These are phyloP conservation scores for Fraxinus excelsior DNA, from an alignment of 257 asterid genomes.

Conservation along the genomic window DNA sequence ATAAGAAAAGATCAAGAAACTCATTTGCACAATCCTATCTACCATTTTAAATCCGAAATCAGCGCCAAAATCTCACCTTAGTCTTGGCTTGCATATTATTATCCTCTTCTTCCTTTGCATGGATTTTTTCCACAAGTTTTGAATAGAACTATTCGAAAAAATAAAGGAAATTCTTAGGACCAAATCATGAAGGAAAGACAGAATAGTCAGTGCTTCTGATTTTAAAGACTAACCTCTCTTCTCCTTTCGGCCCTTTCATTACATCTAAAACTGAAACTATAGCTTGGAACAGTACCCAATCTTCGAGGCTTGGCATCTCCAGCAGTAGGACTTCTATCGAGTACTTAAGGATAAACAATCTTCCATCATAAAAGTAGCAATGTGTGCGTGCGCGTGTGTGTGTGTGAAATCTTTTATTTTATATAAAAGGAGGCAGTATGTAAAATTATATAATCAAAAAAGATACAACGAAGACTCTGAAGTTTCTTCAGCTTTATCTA, in stretches of 20 bases:
- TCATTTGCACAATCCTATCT: slow-evolving; percentile 1
- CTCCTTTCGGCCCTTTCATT: slow-evolving; percentile 96
- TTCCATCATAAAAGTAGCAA: slow-evolving; percentile 9
- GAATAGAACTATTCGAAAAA: slow-evolving; percentile 64
- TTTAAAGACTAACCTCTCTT: slow-evolving; percentile 68
- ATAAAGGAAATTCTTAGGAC: slow-evolving; percentile 21
- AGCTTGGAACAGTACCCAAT: slow-evolving; percentile 74
- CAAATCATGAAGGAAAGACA: slow-evolving; percentile 14
- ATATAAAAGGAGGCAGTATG: slow-evolving; percentile 5
- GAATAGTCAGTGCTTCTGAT: not conserved
- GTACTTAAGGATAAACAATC: slow-evolving; percentile 49
- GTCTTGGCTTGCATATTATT: slow-evolving; percentile 68
- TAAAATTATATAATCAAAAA: not conserved
- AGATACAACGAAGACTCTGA: slow-evolving; percentile 30
- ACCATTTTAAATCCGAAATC: slow-evolving; percentile 11
- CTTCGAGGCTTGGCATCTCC: slow-evolving; percentile 66
- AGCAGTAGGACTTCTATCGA: slow-evolving; percentile 60
- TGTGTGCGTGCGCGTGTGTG: not conserved
- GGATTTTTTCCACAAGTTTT: slow-evolving; percentile 91
- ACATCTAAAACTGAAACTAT: slow-evolving; percentile 82
- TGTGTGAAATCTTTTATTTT: not conserved
- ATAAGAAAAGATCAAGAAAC: slow-evolving; percentile 11
- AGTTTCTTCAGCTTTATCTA: slow-evolving; percentile 25
- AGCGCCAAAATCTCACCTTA: slow-evolving; percentile 47
- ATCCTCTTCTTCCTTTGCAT: slow-evolving; percentile 88